Evolutionary conservation across 495 filamentous ascomycete genomes (phyloP), one percentile per base, ranked within the genome.

Genomic region (Penicillium argentinense): DNA sequence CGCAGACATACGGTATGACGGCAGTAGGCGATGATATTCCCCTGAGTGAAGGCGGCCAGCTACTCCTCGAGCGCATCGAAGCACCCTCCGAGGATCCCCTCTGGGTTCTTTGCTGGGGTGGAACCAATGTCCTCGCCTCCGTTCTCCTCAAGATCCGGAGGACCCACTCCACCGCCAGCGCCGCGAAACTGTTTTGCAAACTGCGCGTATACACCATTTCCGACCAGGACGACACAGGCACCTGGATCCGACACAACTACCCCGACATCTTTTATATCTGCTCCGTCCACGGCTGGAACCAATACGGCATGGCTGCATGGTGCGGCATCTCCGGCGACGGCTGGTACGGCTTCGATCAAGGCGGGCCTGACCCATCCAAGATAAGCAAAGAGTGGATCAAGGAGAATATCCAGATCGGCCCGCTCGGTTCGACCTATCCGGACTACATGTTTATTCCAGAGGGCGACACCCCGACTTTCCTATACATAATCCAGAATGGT

Each of bases 221-320:
- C 7, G 74, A 76, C 53, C 75, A 77, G 49, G 75, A 78, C 46
- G 67, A 78, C 44, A 72, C 72, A 0, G 73, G 71, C 0, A 44
- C 63, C 4, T 78, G 75, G 75, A 72, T 77, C 37, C 69, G 74
- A 1, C 45, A 58, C 18, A 58, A 64, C 7, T 77, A 64, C 50
- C 71, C 74, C 0, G 68, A 71, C 25, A 48, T 77, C 18, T 72
- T 73, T 51, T 76, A 73, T 53, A 76, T 77, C 36, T 55, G 50
- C 6, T 72, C 69, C 11, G 51, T 69, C 3, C 72, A 76, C 45
- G 75, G 66, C 23, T 78, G 69, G 67, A 73, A 71, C 45, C 58
- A 71, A 36, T 77, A 76, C 42, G 71, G 71, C 3, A 49, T 74
- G 16, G 74, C 73, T 0, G 62, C 74, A 2, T 78, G 74, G 75